Conservation (phyloP, 2,329 filamentous ascomycete species). For the Aspergillus thermomutatus region DNA sequence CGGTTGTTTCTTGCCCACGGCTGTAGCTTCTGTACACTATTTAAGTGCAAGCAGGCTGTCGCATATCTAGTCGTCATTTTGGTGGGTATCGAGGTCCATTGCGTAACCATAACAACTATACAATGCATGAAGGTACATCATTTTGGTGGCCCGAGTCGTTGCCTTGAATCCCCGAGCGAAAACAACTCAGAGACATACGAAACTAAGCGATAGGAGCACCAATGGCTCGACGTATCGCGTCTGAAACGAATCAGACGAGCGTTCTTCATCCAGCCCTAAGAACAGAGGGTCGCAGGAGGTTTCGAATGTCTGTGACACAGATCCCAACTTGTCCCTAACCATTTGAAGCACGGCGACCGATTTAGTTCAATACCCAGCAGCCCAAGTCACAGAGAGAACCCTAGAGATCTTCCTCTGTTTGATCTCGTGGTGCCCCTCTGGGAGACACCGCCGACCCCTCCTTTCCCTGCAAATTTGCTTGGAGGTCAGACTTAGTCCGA, state of each 20-base stretch:
- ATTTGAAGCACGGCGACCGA: not conserved
- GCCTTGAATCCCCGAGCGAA: not conserved
- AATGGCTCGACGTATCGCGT: not conserved
- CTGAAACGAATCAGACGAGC: not conserved
- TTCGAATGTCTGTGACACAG: not conserved
- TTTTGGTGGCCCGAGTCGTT: not conserved
- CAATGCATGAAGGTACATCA: not conserved
- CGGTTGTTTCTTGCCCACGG: not conserved
- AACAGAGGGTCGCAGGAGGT: not conserved
- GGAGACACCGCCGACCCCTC: conserved; percentile 18
- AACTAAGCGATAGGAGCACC: not conserved
- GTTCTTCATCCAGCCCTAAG: not conserved
- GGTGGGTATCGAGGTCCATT: not conserved
- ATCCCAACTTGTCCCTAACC: not conserved
- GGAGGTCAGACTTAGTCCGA: conserved; percentile 8
- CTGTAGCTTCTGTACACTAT: not conserved
- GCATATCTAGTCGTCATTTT: not conserved
- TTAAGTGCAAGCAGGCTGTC: not conserved
- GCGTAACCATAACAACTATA: not conserved
- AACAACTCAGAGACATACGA: not conserved
- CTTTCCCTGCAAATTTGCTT: conserved; percentile 11
- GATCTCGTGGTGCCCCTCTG: conserved; percentile 16
- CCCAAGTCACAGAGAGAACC: not conserved
- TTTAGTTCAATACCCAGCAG: not conserved
- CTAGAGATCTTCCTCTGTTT: conserved; percentile 7